Conservation (phyloP, 768 basidiomycete species). For the Multifurca ochricompacta region DNA sequence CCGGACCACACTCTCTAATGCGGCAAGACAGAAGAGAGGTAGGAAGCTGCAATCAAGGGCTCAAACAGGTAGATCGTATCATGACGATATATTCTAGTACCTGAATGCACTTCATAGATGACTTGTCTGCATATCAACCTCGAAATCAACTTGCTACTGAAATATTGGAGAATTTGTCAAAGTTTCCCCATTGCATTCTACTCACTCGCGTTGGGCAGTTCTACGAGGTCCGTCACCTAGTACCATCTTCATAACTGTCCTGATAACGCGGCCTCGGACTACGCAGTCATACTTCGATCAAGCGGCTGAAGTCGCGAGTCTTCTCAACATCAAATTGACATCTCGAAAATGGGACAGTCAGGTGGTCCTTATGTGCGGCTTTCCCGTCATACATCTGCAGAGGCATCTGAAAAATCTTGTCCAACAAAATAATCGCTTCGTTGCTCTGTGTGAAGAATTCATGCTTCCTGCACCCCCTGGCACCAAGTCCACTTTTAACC, state of each 20-base stretch:
- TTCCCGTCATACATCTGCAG: slow-evolving; percentile 78
- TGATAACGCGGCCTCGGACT: background rate
- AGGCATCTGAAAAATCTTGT: slow-evolving; percentile 83
- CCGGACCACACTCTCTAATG: background rate
- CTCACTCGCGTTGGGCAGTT: slow-evolving; percentile 92
- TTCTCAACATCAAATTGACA: slow-evolving; percentile 80
- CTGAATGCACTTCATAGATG: slow-evolving; percentile 6
- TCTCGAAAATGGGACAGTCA: slow-evolving; percentile 64
- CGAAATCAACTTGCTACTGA: slow-evolving; percentile 55
- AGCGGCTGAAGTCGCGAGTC: slow-evolving; percentile 64
- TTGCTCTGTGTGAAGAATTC: slow-evolving; percentile 94
- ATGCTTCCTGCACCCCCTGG: slow-evolving; percentile 40
- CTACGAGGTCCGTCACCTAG: slow-evolving; percentile 64
- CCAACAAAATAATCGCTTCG: slow-evolving; percentile 73
- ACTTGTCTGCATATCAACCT: background rate
- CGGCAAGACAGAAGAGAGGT: background rate
- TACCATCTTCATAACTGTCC: background rate
- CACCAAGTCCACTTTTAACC: slow-evolving; percentile 55
- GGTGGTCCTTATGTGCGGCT: slow-evolving; percentile 80
- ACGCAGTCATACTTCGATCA: slow-evolving; percentile 89
- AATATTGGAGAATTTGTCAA: slow-evolving; percentile 61
- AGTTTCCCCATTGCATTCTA: slow-evolving; percentile 82
- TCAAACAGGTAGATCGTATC: background rate
- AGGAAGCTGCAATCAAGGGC: background rate
- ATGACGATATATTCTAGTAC: background rate